Percentiles rank a stretch among this genome's conserved stretches.
These are phyloP conservation scores for Tulasnella sp. DNA, from an alignment of 768 basidiomycete genomes.

Conservation along the genomic window DNA sequence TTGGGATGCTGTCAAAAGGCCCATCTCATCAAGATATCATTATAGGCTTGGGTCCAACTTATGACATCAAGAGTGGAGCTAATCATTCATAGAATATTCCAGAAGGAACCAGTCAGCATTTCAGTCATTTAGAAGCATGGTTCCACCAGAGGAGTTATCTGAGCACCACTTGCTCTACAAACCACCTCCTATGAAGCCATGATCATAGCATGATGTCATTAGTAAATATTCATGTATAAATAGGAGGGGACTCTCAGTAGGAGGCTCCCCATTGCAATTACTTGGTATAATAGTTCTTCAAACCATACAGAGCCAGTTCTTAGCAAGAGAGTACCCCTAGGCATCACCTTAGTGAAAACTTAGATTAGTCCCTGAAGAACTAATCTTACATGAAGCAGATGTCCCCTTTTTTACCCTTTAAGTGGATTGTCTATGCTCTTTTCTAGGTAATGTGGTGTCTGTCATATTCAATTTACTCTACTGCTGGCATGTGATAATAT, in stretches of 20 bases:
- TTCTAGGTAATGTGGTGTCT: constrained; percentile 55
- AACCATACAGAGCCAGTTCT: too few relatives aligned
- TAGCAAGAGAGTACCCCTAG: not conserved
- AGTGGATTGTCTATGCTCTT: not conserved
- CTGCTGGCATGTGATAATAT: constrained; percentile 55
- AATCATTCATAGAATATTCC: not conserved
- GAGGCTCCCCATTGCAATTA: too few relatives aligned
- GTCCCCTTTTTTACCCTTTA: not conserved
- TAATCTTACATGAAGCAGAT: constrained; percentile 35
- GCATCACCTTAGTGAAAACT: constrained; percentile 41
- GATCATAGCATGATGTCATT: too few relatives aligned
- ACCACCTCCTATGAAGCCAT: too few relatives aligned
- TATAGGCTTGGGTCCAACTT: constrained; percentile 27
- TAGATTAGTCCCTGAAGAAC: constrained; percentile 45
- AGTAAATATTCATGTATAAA: too few relatives aligned
- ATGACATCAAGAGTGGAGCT: constrained; percentile 11
- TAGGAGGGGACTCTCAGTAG: too few relatives aligned
- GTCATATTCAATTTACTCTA: constrained; percentile 80
- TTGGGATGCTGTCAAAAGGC: not conserved
- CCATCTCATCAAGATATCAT: constrained; percentile 59
- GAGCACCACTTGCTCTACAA: too few relatives aligned
- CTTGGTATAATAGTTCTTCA: too few relatives aligned
- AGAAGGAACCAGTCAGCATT: too few relatives aligned
- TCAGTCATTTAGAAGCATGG: too few relatives aligned
- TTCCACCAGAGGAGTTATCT: too few relatives aligned